phyloP scores from a whole-genome alignment of 805 yeast species.

The Priceomyces haplophilus region DNA sequence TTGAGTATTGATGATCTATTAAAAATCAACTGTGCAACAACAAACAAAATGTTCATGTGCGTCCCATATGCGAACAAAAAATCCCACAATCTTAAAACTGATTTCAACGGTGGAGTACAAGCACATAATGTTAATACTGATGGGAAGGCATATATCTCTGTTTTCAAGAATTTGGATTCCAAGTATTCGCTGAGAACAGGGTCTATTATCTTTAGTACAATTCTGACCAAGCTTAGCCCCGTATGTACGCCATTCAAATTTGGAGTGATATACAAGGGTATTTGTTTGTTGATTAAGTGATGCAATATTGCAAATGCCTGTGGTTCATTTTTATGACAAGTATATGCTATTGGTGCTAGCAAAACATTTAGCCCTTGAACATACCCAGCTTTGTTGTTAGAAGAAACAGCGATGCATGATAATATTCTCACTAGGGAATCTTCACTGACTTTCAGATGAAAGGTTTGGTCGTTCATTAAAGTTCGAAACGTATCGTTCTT shows the following conservation, averaged over 20 bases:
- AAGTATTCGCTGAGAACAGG: constrained; percentile 61
- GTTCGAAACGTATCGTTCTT: constrained; percentile 85
- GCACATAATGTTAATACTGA: constrained; percentile 82
- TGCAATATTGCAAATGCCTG: constrained; percentile 77
- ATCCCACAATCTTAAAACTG: constrained; percentile 83
- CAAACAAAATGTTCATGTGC: constrained; percentile 79
- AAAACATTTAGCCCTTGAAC: constrained; percentile 94
- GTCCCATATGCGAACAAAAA: constrained; percentile 87
- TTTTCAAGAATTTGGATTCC: constrained; percentile 64
- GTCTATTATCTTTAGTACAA: constrained; percentile 68
- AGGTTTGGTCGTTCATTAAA: constrained; percentile 65
- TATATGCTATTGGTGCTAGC: constrained; percentile 77
- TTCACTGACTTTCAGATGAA: constrained; percentile 67
- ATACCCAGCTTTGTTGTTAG: constrained; percentile 42
- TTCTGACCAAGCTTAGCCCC: constrained; percentile 71
- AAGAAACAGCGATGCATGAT: constrained; percentile 64
- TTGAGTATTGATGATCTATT: constrained; percentile 62
- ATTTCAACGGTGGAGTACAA: constrained; percentile 79
- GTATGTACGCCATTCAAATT: constrained; percentile 79
- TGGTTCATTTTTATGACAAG: constrained; percentile 71
- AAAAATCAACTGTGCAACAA: constrained; percentile 76
- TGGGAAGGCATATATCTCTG: constrained; percentile 84
- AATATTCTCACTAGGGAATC: constrained; percentile 63
- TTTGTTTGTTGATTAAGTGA: constrained; percentile 55
- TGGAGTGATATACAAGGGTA: constrained; percentile 77